phyloP scores from a whole-genome alignment of 176 grass and related monocot genomes.

The Aegilops speltoides region DNA sequence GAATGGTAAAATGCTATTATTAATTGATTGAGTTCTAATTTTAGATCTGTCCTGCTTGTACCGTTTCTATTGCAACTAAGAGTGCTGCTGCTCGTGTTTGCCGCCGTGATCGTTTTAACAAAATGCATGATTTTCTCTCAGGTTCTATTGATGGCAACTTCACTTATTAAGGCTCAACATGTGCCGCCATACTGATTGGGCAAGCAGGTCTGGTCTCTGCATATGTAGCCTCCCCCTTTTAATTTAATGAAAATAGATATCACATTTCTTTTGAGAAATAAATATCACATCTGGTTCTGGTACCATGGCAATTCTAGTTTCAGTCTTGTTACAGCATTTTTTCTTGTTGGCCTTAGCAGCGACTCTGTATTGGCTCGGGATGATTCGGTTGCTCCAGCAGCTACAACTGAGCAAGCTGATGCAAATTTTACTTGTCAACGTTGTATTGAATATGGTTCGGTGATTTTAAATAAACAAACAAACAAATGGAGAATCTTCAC shows the following conservation, averaged over 20 bases:
- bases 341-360: slow-evolving; percentile 51
- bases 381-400: slow-evolving; percentile 37
- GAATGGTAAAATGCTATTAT: background rate
- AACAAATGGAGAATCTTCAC: slow-evolving; percentile 87
- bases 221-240: background rate
- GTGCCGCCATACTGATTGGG: slow-evolving; percentile 46
- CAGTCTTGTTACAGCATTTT: slow-evolving; percentile 34
- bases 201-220: slow-evolving; percentile 36
- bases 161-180: slow-evolving; percentile 9
- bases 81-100: background rate
- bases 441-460: slow-evolving; percentile 72
- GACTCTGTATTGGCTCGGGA: slow-evolving; percentile 55
- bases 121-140: background rate
- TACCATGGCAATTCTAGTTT: slow-evolving; percentile 15
- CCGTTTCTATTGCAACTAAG: background rate
- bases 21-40: background rate
- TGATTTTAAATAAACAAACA: slow-evolving; percentile 82
- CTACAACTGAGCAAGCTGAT: slow-evolving; percentile 53
- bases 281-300: slow-evolving; percentile 1
- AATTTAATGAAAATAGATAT: background rate
- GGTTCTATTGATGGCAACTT: background rate
- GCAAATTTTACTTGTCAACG: slow-evolving; percentile 35
- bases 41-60: too few relatives aligned
- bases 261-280: background rate
- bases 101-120: background rate